Percentiles rank a stretch among this genome's conserved stretches.
Conservation (phyloP, 495 filamentous ascomycete species). For the Podospora comata region DNA sequence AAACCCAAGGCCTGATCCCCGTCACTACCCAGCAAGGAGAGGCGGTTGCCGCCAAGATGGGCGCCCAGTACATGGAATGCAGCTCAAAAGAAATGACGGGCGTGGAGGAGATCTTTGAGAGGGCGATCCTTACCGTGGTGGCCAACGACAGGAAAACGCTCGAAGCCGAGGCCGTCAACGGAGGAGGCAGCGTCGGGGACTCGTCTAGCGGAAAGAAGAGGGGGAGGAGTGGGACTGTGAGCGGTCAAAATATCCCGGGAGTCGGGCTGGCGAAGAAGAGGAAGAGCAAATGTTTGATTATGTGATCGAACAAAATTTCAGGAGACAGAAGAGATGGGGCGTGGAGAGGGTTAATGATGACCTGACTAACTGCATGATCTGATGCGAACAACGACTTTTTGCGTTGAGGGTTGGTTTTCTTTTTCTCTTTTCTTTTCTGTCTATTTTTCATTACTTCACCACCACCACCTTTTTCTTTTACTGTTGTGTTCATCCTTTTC, state of each 20-base stretch:
- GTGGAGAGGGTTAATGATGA: conserved; percentile 20
- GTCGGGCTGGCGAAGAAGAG: conserved; percentile 42
- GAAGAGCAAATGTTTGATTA: conserved; percentile 53
- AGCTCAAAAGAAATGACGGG: conserved; percentile 95
- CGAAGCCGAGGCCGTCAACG: conserved; percentile 40
- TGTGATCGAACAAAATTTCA: conserved; percentile 17
- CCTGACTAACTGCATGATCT: conserved; percentile 4
- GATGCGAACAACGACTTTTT: conserved; percentile 10
- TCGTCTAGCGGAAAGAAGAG: background rate
- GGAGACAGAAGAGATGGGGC: conserved; percentile 9
- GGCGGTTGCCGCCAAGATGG: conserved; percentile 86
- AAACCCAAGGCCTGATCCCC: conserved; percentile 93
- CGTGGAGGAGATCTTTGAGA: conserved; percentile 91
- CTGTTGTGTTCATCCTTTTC: conserved; percentile 2
- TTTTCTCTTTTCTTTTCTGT: conserved; percentile 8
- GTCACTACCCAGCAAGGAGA: conserved; percentile 87
- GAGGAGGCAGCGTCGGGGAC: conserved; percentile 11
- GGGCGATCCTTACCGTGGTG: conserved; percentile 83
- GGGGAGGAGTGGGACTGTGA: conserved; percentile 15
- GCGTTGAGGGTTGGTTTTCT: conserved; percentile 5
- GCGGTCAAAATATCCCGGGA: conserved; percentile 24
- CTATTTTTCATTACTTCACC: conserved; percentile 2
- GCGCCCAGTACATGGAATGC: conserved; percentile 93
- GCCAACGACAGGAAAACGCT: conserved; percentile 57
- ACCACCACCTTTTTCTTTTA: background rate